These are phyloP conservation scores for Pseudognaphalium luteoalbum DNA, from an alignment of 129 eudicot genomes.

Conservation along the genomic window DNA sequence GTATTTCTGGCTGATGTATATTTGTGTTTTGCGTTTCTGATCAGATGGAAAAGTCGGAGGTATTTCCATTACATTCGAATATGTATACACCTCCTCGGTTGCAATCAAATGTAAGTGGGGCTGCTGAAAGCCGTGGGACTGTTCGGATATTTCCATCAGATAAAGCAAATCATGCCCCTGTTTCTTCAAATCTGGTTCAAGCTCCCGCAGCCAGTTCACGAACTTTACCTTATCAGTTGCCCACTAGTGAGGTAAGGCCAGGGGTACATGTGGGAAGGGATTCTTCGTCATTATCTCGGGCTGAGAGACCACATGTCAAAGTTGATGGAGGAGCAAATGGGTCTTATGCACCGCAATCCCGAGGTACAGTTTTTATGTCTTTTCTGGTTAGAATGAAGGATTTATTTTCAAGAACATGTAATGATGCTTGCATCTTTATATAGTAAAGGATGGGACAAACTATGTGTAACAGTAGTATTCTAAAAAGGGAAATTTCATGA, in stretches of 20 bases:
- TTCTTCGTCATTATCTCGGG: slow-evolving; percentile 48
- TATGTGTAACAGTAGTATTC: background rate
- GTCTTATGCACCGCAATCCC: slow-evolving; percentile 51
- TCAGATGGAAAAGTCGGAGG: slow-evolving; percentile 82
- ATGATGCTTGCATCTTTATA: background rate
- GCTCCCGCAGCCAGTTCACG: slow-evolving; percentile 52
- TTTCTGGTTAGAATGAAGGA: background rate
- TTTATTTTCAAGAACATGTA: background rate
- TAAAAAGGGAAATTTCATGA: background rate
- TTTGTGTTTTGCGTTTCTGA: slow-evolving; percentile 9
- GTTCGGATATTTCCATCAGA: slow-evolving; percentile 48
- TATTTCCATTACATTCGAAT: slow-evolving; percentile 51
- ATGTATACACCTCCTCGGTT: slow-evolving; percentile 45
- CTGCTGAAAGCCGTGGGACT: slow-evolving; percentile 47
- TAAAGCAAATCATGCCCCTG: slow-evolving; percentile 46
- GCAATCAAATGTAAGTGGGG: slow-evolving; percentile 45
- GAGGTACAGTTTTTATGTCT: slow-evolving; percentile 44
- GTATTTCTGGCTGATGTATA: slow-evolving; percentile 20
- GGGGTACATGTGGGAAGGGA: slow-evolving; percentile 51
- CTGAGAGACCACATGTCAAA: slow-evolving; percentile 59
- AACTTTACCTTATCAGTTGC: slow-evolving; percentile 70
- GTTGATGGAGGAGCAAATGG: slow-evolving; percentile 77
- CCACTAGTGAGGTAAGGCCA: slow-evolving; percentile 76
- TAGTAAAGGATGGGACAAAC: background rate
- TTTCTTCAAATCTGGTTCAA: slow-evolving; percentile 49